These are phyloP conservation scores for Pleodorina starrii DNA, from an alignment of 139 green algal genomes.

Conservation along the genomic window DNA sequence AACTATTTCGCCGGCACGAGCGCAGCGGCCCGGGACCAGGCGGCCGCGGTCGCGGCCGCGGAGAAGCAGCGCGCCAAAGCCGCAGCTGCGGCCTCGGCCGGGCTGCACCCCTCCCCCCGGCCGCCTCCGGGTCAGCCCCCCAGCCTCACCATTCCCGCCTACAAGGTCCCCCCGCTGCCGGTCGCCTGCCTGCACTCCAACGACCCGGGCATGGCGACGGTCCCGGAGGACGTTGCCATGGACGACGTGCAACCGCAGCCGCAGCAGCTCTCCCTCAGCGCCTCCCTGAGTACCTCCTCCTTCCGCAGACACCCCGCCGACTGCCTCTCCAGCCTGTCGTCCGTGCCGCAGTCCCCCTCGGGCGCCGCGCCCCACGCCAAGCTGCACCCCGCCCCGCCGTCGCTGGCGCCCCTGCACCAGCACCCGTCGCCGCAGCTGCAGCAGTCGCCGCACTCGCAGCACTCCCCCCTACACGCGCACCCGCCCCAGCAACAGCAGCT, in stretches of 20 bases:
- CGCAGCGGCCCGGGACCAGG: slow-evolving; percentile 16
- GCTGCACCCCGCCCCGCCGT: background rate
- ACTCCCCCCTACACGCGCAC: background rate
- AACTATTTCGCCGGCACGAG: slow-evolving; percentile 63
- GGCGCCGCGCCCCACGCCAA: background rate
- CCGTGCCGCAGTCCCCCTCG: background rate
- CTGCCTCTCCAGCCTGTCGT: slow-evolving; percentile 28
- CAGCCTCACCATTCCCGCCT: background rate
- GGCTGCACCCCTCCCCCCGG: too few relatives aligned
- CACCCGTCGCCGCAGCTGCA: background rate
- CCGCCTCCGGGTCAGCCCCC: background rate
- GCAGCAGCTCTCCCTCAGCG: background rate
- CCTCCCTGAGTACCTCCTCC: slow-evolving; percentile 3
- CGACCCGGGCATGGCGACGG: slow-evolving; percentile 28
- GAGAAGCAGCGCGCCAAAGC: slow-evolving; percentile 41
- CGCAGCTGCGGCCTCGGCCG: background rate
- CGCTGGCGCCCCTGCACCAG: background rate
- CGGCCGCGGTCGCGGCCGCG: slow-evolving; percentile 10
- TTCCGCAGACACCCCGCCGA: slow-evolving; percentile 9
- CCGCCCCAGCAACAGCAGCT: background rate
- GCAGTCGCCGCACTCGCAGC: background rate
- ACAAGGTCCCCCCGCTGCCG: slow-evolving; percentile 12
- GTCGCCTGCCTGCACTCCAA: background rate
- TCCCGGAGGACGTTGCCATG: slow-evolving; percentile 51
- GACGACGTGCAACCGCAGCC: background rate